Conservation (phyloP, 495 filamentous ascomycete species). For the Glarea lozoyensis region DNA sequence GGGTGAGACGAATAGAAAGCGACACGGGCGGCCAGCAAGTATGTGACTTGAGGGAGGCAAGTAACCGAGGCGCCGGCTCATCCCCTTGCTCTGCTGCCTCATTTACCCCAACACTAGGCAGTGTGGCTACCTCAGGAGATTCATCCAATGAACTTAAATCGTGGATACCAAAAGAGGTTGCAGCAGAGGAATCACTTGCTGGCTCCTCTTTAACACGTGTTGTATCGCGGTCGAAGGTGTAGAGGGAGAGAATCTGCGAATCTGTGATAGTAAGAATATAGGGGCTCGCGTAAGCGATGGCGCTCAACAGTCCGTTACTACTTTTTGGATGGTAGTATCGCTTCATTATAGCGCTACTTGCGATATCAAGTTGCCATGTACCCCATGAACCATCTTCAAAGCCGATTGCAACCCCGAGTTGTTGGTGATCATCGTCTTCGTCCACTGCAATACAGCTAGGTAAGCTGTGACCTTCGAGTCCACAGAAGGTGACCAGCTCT, state of each 20-base stretch:
- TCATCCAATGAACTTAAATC: neutral
- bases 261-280: constrained; percentile 72
- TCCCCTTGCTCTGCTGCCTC: too few relatives aligned
- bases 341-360: constrained; percentile 32
- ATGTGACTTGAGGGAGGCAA: constrained; percentile 76
- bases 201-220: constrained; percentile 5
- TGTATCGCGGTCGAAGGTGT: constrained; percentile 30
- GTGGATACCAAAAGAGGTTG: constrained; percentile 1
- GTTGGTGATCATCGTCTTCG: constrained; percentile 23
- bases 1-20: constrained; percentile 59
- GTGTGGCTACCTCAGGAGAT: neutral
- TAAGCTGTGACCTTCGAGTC: constrained; percentile 30
- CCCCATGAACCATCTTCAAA: constrained; percentile 69
- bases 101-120: too few relatives aligned
- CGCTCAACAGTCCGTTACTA: constrained; percentile 56
- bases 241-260: constrained; percentile 64
- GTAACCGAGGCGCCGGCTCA: constrained; percentile 35
- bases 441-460: constrained; percentile 37
- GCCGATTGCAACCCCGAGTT: constrained; percentile 51
- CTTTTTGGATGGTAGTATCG: constrained; percentile 37
- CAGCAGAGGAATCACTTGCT: constrained; percentile 1
- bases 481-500: constrained; percentile 40
- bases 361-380: constrained; percentile 40
- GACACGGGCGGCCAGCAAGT: constrained; percentile 72
- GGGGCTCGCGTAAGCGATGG: constrained; percentile 64